Conservation (phyloP, 345 rosid genomes). For the Cardamine chenopodiifolia region DNA sequence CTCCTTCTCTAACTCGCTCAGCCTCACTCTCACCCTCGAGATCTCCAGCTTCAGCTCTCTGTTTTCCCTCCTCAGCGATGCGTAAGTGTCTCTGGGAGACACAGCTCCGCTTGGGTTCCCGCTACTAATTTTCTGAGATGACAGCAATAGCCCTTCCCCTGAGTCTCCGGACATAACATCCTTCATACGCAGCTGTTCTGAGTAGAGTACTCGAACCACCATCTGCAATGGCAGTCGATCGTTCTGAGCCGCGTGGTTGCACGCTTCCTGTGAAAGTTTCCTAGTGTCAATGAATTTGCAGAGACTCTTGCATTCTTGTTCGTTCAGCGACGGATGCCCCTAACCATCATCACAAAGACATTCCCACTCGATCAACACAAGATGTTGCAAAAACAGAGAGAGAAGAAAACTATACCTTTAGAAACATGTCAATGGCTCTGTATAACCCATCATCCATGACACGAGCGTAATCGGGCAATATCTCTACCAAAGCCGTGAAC, state of each 20-base stretch:
- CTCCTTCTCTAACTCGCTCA: conserved; percentile 90
- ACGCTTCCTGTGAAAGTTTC: conserved; percentile 43
- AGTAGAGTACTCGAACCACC: conserved; percentile 40
- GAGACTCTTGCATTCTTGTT: conserved; percentile 66
- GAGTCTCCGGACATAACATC: conserved; percentile 61
- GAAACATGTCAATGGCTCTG: conserved; percentile 77
- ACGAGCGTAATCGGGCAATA: conserved; percentile 78
- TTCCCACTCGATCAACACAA: neutral
- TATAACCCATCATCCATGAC: conserved; percentile 83
- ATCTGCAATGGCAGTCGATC: conserved; percentile 42
- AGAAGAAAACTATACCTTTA: conserved; percentile 55
- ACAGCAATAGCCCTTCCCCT: conserved; percentile 58
- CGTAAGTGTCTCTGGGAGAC: conserved; percentile 89
- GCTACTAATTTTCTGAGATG: conserved; percentile 49
- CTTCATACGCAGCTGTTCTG: conserved; percentile 57
- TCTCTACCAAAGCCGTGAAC: conserved; percentile 67
- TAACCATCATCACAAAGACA: conserved; percentile 20
- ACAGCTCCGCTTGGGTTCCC: conserved; percentile 64
- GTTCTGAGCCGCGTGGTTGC: conserved; percentile 45
- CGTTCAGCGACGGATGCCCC: conserved; percentile 70
- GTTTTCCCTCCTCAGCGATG: conserved; percentile 94
- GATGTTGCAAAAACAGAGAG: neutral
- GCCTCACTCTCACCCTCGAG: conserved; percentile 93
- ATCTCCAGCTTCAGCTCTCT: conserved; percentile 93
- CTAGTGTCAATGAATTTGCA: conserved; percentile 73